Evolutionary conservation across 139 green algal genomes (phyloP).

Genomic region (Coelastrella sp.): DNA sequence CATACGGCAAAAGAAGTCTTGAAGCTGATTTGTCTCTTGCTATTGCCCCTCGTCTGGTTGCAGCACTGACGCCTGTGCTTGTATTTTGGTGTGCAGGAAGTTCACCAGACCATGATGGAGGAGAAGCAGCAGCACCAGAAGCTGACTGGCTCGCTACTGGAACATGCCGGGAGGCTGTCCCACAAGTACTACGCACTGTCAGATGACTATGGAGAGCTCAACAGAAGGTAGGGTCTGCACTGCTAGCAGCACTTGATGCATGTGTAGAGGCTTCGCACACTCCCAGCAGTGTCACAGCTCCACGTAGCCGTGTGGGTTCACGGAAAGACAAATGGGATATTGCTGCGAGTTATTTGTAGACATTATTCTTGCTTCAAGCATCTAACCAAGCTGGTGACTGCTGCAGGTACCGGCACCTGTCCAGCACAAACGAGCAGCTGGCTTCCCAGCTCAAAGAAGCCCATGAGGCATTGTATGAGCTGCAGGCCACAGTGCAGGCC

Average conservation of each 20-base stretch:
- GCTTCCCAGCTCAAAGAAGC: constrained; percentile 37
- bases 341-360: too few species aligned
- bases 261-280: too few species aligned
- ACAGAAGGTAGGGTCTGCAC: background rate
- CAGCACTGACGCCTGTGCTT: too few species aligned
- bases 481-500: constrained; percentile 25
- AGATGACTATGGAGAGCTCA: constrained; percentile 12
- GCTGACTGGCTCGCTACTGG: constrained; percentile 33
- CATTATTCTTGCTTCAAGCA: too few species aligned
- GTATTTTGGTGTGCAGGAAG: constrained; percentile 16
- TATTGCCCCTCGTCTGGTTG: too few species aligned
- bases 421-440: constrained; percentile 29
- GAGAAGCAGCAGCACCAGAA: constrained; percentile 40
- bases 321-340: too few species aligned
- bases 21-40: too few species aligned
- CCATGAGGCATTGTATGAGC: constrained; percentile 41
- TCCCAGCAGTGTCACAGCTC: too few species aligned
- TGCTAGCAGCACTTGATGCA: background rate
- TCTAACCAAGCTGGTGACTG: background rate
- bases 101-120: background rate
- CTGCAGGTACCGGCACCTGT: constrained; percentile 30
- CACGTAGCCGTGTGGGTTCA: too few species aligned
- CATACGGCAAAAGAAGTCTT: too few species aligned
- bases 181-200: constrained; percentile 38
- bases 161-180: constrained; percentile 39